Evolutionary conservation across 2,329 filamentous ascomycete genomes (phyloP), one percentile per base, ranked within the genome.

Genomic region (Kalaharituber pfeilii): DNA sequence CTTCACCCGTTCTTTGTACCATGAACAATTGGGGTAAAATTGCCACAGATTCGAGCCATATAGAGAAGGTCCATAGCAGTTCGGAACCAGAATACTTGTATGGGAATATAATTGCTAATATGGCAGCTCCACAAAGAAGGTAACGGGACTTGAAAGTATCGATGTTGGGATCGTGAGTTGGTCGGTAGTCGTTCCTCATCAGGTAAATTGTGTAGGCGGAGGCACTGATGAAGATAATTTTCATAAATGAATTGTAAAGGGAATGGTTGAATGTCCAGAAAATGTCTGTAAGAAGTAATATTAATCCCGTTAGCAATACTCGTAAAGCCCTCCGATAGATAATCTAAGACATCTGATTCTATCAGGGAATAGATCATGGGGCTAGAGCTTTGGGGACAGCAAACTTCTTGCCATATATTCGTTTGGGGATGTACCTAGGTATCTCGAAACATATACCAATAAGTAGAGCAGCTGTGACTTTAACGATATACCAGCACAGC

Each of bases 71-170:
- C 91, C 91, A 98, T 18, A 22, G n/a, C 24, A 79, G 76, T 72
- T 81, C 89, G 26, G 79, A 77, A 30, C 82, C 63, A 3, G 77
- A 83, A 71, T 94, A 98, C 65, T 81, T 76, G 72, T 89, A 88
- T 1, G 91, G 88, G 63, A 93, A 84, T 26, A 95, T 65, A 55
- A 96, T 65, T 45, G 83, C 89, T 51, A 96, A 73, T 24, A 88
- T 72, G 13, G 81, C 80, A 57, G 86, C 84, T 53, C 82, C 86
- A 45, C 78, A 87, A 26, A 96, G 77, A 47, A 98, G 77, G 71
- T 96, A 98, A 69, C 94, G 84, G 49, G 96, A 86, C 63, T 88
- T 87, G 76, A 98, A 96, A 3, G 91, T 98, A 68, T 98, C 91
- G 67, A 93, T 79, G 67, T 94, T 94, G 53, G 89, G 86, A 67